A percentile compares a stretch with the other conserved stretches of the same genome.
Evolutionary conservation across 257 asterid genomes (phyloP).

Genomic region (Mentha longifolia): DNA sequence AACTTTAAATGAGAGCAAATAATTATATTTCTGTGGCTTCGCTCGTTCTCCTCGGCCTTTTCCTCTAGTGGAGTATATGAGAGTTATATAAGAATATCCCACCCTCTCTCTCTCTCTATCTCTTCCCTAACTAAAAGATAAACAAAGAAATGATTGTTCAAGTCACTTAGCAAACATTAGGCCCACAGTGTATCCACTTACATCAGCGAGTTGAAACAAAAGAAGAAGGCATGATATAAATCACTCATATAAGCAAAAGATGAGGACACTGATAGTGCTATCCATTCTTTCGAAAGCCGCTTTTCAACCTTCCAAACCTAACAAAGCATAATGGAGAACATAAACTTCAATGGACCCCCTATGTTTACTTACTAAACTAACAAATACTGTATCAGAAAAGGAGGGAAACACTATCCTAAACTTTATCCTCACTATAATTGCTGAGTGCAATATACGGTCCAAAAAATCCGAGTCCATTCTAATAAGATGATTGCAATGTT

Average conservation of each 20-base stretch:
- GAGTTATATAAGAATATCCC: not conserved
- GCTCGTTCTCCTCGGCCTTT: conserved; percentile 5
- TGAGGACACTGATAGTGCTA: not conserved
- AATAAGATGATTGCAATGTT: conserved; percentile 23
- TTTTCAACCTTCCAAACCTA: conserved; percentile 27
- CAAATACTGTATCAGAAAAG: not conserved
- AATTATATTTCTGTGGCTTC: conserved; percentile 27
- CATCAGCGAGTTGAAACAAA: not conserved
- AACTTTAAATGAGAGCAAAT: conserved; percentile 31
- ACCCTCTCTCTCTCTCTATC: not conserved
- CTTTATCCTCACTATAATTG: conserved; percentile 7
- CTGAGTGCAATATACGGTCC: conserved; percentile 23
- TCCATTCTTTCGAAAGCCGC: conserved; percentile 33
- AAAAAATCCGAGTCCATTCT: conserved; percentile 5
- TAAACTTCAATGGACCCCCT: conserved; percentile 23
- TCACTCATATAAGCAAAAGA: conserved; percentile 12
- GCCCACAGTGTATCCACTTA: conserved; percentile 6
- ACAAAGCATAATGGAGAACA: conserved; percentile 23
- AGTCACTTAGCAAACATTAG: conserved; percentile 12
- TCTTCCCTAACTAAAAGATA: not conserved
- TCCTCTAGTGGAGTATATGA: conserved; percentile 1
- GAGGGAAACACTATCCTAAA: not conserved
- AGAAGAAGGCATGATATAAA: conserved; percentile 22
- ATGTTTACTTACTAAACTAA: conserved; percentile 18
- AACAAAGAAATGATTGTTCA: not conserved